These are phyloP conservation scores for Fistulinella cinereoalba DNA, from an alignment of 1,284 basidiomycete species.

Conservation along the genomic window DNA sequence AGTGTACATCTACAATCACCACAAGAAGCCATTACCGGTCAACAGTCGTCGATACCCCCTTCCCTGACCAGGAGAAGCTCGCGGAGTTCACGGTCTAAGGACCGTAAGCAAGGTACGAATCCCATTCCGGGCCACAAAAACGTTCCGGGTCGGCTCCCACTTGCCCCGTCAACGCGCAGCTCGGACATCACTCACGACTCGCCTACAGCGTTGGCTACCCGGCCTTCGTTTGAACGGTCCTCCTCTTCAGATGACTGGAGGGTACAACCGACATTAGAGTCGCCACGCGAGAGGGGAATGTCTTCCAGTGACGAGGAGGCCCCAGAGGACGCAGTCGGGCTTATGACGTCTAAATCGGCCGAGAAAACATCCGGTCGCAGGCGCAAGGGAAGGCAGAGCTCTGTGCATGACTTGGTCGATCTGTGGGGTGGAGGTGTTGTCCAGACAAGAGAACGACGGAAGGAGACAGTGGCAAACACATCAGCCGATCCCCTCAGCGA, in stretches of 20 bases:
- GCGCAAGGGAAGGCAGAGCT: slow-evolving; percentile 58
- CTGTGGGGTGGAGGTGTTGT: slow-evolving; percentile 61
- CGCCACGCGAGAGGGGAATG: slow-evolving; percentile 27
- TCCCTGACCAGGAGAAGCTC: slow-evolving; percentile 28
- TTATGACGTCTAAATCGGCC: slow-evolving; percentile 23
- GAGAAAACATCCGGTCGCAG: slow-evolving; percentile 25
- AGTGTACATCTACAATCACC: slow-evolving; percentile 42
- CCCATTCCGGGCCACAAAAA: slow-evolving; percentile 10
- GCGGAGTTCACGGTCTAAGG: slow-evolving; percentile 25
- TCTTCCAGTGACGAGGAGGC: slow-evolving; percentile 56
- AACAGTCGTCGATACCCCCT: slow-evolving; percentile 34
- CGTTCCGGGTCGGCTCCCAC: slow-evolving; percentile 16
- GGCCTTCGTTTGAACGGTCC: slow-evolving; percentile 10
- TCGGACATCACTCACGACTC: slow-evolving; percentile 13
- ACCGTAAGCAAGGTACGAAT: slow-evolving; percentile 19
- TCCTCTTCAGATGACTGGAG: slow-evolving; percentile 23
- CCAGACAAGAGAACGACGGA: slow-evolving; percentile 39
- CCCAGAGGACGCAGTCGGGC: slow-evolving; percentile 53
- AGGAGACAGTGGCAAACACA: slow-evolving; percentile 21
- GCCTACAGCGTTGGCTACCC: slow-evolving; percentile 3
- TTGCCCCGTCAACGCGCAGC: slow-evolving; percentile 4
- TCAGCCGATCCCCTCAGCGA: slow-evolving; percentile 20
- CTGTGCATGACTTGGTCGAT: slow-evolving; percentile 76
- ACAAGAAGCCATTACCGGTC: slow-evolving; percentile 48
- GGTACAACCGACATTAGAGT: slow-evolving; percentile 8